These are phyloP conservation scores for Dryas octopetala DNA, from an alignment of 306 rosid genomes.

Conservation along the genomic window DNA sequence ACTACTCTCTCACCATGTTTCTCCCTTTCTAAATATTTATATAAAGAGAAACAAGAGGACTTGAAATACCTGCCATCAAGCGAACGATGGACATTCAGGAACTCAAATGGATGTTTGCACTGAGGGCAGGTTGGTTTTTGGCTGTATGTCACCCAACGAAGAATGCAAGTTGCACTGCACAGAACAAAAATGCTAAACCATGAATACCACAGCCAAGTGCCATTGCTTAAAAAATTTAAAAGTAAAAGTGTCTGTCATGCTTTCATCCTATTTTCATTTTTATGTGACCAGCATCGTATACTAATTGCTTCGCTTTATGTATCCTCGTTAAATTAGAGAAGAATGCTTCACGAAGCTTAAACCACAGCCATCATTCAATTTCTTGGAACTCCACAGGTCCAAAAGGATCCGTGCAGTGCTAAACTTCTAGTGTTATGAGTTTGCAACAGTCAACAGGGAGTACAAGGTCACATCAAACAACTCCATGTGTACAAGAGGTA, in stretches of 20 bases:
- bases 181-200: slow-evolving; percentile 18
- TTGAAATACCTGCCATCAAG: slow-evolving; percentile 84
- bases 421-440: not conserved
- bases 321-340: too few relatives aligned
- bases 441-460: too few relatives aligned
- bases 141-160: slow-evolving; percentile 83
- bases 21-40: not conserved
- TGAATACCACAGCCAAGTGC: not conserved
- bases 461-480: not conserved
- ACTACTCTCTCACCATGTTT: not conserved
- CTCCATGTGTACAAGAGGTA: too few relatives aligned
- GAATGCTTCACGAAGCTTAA: not conserved
- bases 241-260: not conserved
- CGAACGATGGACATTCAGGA: slow-evolving; percentile 78
- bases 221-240: not conserved
- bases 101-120: slow-evolving; percentile 84
- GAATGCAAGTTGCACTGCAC: slow-evolving; percentile 84
- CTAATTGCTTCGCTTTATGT: not conserved
- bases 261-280: not conserved
- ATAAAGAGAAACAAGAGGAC: not conserved
- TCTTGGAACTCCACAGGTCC: not conserved
- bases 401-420: not conserved
- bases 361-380: not conserved
- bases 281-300: not conserved
- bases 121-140: slow-evolving; percentile 80